Conservation (phyloP, 306 rosid genomes). For the Prunus mume region DNA sequence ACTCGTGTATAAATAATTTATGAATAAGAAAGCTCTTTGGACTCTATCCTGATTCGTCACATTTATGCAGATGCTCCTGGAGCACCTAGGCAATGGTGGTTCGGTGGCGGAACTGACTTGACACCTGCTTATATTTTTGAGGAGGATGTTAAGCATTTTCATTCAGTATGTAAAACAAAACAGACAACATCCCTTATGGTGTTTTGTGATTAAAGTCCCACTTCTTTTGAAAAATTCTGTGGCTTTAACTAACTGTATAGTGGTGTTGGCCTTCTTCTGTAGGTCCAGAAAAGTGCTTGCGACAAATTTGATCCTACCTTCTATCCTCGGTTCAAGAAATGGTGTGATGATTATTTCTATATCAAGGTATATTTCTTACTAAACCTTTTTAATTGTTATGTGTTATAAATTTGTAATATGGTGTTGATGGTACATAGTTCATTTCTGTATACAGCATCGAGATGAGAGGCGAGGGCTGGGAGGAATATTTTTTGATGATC, state of each 20-base stretch:
- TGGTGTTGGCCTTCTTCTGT: conserved; percentile 17
- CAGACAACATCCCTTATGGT: not conserved
- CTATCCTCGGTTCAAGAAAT: conserved; percentile 93
- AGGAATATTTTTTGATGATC: conserved; percentile 94
- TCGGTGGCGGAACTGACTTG: conserved; percentile 98
- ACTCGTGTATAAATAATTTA: not conserved
- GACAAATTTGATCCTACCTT: conserved; percentile 96
- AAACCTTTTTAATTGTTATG: not conserved
- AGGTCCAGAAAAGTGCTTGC: conserved; percentile 80
- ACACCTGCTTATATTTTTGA: conserved; percentile 93
- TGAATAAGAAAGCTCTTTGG: not conserved
- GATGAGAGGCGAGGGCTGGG: conserved; percentile 95
- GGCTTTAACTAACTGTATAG: not conserved
- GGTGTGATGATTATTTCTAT: conserved; percentile 98
- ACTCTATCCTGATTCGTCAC: conserved; percentile 16
- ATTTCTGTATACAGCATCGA: conserved; percentile 70
- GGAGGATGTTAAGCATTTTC: conserved; percentile 96
- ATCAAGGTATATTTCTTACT: conserved; percentile 62
- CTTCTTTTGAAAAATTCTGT: not conserved
- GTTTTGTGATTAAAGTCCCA: not conserved
- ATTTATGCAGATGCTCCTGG: conserved; percentile 74
- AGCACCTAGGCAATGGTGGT: conserved; percentile 99
- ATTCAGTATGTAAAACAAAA: conserved; percentile 49
- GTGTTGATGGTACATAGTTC: not conserved
- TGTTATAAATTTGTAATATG: not conserved